Evolutionary conservation across 2,329 filamentous ascomycete species (phyloP).

Genomic region (Magnaporthiopsis incrustans): DNA sequence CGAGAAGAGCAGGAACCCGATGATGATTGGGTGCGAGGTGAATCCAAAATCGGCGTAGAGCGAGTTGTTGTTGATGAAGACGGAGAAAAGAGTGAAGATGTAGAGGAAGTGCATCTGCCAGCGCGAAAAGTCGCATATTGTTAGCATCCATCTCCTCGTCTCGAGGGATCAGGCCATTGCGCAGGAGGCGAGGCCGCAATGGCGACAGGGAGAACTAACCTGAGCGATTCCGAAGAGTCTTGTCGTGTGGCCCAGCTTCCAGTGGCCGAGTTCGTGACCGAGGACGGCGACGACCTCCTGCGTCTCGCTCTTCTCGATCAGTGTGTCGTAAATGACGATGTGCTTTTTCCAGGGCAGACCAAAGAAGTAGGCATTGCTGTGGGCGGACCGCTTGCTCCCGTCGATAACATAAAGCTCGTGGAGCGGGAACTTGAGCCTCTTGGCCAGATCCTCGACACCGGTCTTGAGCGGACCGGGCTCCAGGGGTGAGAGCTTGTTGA

Average conservation of each 20-base stretch:
- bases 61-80: constrained; percentile 92
- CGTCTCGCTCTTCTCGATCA: constrained; percentile 89
- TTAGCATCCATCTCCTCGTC: constrained; percentile 18
- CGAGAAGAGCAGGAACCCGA: constrained; percentile 95
- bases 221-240: constrained; percentile 81
- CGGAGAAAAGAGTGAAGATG: constrained; percentile 91
- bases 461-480: constrained; percentile 82
- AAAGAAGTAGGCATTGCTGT: constrained; percentile 91
- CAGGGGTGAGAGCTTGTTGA: constrained; percentile 96
- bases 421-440: constrained; percentile 81
- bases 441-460: constrained; percentile 75
- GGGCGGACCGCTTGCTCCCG: constrained; percentile 77
- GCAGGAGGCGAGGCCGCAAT: neutral
- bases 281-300: constrained; percentile 92
- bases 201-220: constrained; percentile 36
- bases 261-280: constrained; percentile 93
- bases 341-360: constrained; percentile 99
- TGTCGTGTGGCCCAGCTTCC: constrained; percentile 92
- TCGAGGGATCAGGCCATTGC: neutral
- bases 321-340: constrained; percentile 97
- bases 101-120: constrained; percentile 87
- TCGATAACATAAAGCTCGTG: constrained; percentile 92
- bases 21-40: constrained; percentile 79
- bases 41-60: constrained; percentile 92
- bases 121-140: constrained; percentile 10